Base-by-base conservation (phyloP, 2,329 filamentous ascomycete species). In the Ceratocystis cacaofunesta region DNA sequence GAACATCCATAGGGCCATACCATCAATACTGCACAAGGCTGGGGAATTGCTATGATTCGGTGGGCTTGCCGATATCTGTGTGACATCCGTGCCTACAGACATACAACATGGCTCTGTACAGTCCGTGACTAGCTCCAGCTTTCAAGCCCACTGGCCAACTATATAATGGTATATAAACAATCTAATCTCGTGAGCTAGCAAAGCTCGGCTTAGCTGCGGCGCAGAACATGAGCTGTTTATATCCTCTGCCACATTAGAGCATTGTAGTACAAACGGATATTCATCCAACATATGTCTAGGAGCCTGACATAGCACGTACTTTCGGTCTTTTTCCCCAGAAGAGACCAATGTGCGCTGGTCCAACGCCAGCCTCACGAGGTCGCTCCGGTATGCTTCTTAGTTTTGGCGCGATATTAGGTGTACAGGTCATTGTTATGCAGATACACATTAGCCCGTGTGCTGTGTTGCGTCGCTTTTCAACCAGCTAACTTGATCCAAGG, bases 11-110 rank as follows among this genome's bases (percentile, higher is more conserved):
- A 41, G 36, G 36, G 36, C 36, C 36, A 41, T 41, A 7, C 48
- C 8, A 52, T 10, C 8, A 12, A 52, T 19, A 25, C 22, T 52
- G 25, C 48, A 36, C 25, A 32, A 36, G 30, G 2, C 28, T 28
- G 36, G 36, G 36, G 36, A 41, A 58, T 30, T 17, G 55, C 55
- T 58, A 58, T 58, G 55, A 58, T 58, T 58, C 55, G 55, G 55
- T 36, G 55, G 55, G 55, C 55, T 58, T 58, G 55, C 55, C 55
- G 55, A 58, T 58, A n/a, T 17, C 55, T 36, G 55, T n/a, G 28
- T 36, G 28, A 36, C 55, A 58, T 58, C 55, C 55, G 55, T 58
- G 55, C 55, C 32, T 58, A 30, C 22, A 10, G 19, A 28, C 22
- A 15, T 52, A 52, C 48, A 28, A 5, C 48, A 28, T 41, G 10